Conservation (phyloP, 2,329 filamentous ascomycete species). For the Sporothrix humicola region DNA sequence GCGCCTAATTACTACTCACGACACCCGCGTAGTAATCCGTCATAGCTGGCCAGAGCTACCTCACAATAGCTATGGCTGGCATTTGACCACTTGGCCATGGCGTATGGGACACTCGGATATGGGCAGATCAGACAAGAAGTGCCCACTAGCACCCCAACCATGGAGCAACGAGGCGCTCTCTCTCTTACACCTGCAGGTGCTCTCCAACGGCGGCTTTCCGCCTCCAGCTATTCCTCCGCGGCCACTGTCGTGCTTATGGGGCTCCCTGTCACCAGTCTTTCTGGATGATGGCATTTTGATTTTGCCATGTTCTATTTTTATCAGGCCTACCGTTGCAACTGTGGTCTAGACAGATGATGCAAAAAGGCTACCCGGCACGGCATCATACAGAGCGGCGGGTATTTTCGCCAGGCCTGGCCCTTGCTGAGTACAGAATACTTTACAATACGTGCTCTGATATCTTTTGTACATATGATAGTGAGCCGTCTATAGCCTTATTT, state of each 20-base stretch:
- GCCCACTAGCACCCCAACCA: neutral
- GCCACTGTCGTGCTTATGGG: no score
- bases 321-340: neutral
- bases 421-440: no score
- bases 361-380: slow-evolving; percentile 1
- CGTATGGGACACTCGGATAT: neutral
- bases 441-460: neutral
- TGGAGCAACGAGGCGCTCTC: neutral
- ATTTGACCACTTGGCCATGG: neutral
- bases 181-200: neutral
- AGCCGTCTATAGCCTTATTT: neutral
- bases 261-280: neutral
- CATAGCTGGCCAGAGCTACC: neutral
- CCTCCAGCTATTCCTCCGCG: neutral
- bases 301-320: slow-evolving; percentile 23
- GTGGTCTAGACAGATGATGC: neutral
- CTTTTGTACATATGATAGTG: neutral
- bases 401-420: slow-evolving; percentile 12
- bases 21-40: neutral
- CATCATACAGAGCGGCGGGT: slow-evolving; percentile 2
- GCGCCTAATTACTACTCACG: slow-evolving; percentile 1
- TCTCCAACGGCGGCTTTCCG: neutral
- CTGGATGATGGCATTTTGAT: neutral
- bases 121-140: slow-evolving; percentile 9
- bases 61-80: neutral